Conservation (phyloP, 495 filamentous ascomycete species). For the Neurospora hispaniola region DNA sequence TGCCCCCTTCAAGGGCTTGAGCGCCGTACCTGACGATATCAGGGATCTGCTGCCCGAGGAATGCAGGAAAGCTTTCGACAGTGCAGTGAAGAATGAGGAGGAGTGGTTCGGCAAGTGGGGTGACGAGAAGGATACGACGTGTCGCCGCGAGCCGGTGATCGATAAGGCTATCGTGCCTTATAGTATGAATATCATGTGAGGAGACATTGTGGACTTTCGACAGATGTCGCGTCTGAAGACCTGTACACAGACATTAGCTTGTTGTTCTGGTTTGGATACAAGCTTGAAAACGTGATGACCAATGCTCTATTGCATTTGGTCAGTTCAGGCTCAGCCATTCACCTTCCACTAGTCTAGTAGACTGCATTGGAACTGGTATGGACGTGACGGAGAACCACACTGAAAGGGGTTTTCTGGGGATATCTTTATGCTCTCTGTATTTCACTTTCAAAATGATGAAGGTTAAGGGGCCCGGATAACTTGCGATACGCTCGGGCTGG, state of each 20-base stretch:
- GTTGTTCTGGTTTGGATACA: not conserved
- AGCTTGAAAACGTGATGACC: not conserved
- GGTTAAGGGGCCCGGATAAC: not conserved
- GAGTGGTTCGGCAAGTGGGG: slow-evolving; percentile 67
- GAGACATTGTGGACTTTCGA: not conserved
- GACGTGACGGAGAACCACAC: not conserved
- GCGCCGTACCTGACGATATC: slow-evolving; percentile 55
- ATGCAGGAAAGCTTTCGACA: slow-evolving; percentile 57
- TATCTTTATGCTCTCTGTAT: not conserved
- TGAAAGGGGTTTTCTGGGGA: not conserved
- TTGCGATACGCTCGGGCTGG: not conserved
- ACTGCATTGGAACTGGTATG: not conserved
- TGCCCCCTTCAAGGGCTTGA: slow-evolving; percentile 55
- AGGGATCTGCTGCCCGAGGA: slow-evolving; percentile 58
- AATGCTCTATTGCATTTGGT: not conserved
- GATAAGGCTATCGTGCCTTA: slow-evolving; percentile 48
- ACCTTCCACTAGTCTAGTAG: not conserved
- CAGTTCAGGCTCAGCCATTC: not conserved
- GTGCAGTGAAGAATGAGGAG: slow-evolving; percentile 48
- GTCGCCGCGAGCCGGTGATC: slow-evolving; percentile 35
- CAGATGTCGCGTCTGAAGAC: not conserved
- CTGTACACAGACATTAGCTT: not conserved
- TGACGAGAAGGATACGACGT: slow-evolving; percentile 43
- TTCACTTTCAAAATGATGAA: not conserved
- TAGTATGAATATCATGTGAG: slow-evolving; percentile 13